Evolutionary conservation across 108 stramenopile genomes (phyloP), one percentile per base, ranked within the genome.

Genomic region (Nitzschia inconspicua): DNA sequence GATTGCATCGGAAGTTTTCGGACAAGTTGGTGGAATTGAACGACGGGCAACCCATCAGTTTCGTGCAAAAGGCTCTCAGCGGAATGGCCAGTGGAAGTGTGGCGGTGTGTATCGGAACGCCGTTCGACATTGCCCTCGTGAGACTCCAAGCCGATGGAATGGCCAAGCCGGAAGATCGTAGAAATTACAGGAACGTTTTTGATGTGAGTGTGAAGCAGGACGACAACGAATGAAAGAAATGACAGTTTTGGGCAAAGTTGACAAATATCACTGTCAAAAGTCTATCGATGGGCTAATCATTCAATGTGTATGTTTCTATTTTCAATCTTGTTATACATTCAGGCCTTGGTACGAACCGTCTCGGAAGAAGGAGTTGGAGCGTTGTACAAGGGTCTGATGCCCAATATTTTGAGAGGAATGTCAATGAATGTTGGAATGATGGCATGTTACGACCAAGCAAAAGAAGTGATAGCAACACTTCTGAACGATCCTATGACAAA

Each of bases 381-480:
- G 10, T 83, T 99, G 44, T 99, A 97, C 72, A 88, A 96, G 56
- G 98, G 98, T 31, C 69, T 96, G 37, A 53, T 73, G 23, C 98
- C 98, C 28, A 99, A 97, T 65, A 79, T 99, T 25, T 69, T 98
- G 53, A 79, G 98, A 52, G 98, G 97, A 40, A 98, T 99, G 98
- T 64, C 91, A 53, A 97, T 99, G 96, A 99, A 99, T 70, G 96
- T 98, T 23, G 98, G 98, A 40, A 97, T 97, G 98, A 71, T 99
- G 77, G 96, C 98, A 13, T 97, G 94, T 79, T 97, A 97, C 72
- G 98, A 99, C 78, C 96, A 99, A 85, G 95, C 95, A 27, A 95
- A 96, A 79, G 93, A 94, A 66, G 49, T 76, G 19, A 79, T 88
- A n/a, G 91, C 78, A 34, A 65, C 63, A 19, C 23, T 86, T 24